These are phyloP conservation scores for Leishmania mexicana DNA, from an alignment of 208 protist genomes.

Conservation along the genomic window DNA sequence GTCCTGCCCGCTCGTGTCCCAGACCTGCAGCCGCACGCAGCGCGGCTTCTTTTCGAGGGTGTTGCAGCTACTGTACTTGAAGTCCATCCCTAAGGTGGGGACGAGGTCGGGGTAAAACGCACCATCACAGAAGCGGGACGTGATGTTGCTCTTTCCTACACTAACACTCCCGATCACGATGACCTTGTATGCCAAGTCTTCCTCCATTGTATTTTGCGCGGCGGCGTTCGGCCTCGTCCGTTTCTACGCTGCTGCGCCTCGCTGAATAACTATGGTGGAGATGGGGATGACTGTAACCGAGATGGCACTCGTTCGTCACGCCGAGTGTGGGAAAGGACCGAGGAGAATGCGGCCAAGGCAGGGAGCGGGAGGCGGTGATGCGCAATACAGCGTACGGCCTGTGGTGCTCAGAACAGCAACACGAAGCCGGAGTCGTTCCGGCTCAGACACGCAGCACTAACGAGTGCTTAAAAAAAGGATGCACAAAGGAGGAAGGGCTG, in stretches of 20 bases:
- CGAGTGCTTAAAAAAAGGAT: not conserved
- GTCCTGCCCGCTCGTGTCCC: conserved; percentile 92
- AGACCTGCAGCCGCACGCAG: conserved; percentile 85
- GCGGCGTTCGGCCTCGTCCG: not conserved
- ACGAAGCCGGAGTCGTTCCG: not conserved
- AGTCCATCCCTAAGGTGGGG: conserved; percentile 89
- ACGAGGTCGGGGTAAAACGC: conserved; percentile 81
- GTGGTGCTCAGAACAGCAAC: not conserved
- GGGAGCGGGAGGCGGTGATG: not conserved
- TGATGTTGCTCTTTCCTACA: conserved; percentile 92
- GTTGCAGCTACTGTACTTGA: conserved; percentile 80
- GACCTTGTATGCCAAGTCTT: conserved; percentile 90
- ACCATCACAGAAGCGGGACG: conserved; percentile 85
- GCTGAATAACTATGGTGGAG: not conserved
- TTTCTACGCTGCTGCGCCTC: not conserved
- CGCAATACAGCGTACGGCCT: not conserved
- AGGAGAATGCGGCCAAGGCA: not conserved
- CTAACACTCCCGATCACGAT: conserved; percentile 91
- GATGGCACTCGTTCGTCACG: not conserved
- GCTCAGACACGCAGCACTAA: not conserved
- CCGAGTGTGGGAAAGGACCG: not conserved
- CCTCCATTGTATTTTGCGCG: conserved; percentile 38
- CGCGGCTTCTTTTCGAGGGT: conserved; percentile 77
- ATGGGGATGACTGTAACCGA: not conserved
- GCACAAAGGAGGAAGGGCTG: not conserved